phyloP scores from a whole-genome alignment of 805 yeast genomes.

The Nakazawaea sp. region DNA sequence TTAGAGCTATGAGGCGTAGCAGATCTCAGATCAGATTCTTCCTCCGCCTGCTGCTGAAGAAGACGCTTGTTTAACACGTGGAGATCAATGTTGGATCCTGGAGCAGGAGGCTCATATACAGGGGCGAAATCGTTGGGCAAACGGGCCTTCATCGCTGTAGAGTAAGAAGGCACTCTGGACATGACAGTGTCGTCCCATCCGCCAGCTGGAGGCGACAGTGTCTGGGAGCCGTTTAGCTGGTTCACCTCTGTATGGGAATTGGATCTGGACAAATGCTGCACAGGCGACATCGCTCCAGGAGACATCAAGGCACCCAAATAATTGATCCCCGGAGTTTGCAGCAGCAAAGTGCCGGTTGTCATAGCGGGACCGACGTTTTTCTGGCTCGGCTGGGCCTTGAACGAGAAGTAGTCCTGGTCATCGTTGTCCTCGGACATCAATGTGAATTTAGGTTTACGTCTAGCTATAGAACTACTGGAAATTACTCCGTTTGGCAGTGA shows the following conservation, averaged over 20 bases:
- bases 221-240: not conserved
- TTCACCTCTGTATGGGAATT: constrained; percentile 35
- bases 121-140: constrained; percentile 58
- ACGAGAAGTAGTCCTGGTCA: constrained; percentile 28
- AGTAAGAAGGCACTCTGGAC: constrained; percentile 79
- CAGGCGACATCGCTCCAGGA: constrained; percentile 47
- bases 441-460: constrained; percentile 23
- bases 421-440: constrained; percentile 17
- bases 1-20: not conserved
- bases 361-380: constrained; percentile 18
- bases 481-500: not conserved
- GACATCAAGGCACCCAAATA: constrained; percentile 17
- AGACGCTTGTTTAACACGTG: constrained; percentile 25
- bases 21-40: no score
- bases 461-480: constrained; percentile 10
- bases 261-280: constrained; percentile 51
- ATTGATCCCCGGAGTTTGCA: constrained; percentile 9
- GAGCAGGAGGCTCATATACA: constrained; percentile 49
- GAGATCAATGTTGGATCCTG: constrained; percentile 29
- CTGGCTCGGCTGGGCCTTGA: constrained; percentile 2
- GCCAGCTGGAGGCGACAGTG: constrained; percentile 7
- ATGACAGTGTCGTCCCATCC: constrained; percentile 39
- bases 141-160: constrained; percentile 62
- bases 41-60: constrained; percentile 10
- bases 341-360: constrained; percentile 13